Conservation (phyloP, 2,329 filamentous ascomycete species). For the Fusarium cyanostomum region DNA sequence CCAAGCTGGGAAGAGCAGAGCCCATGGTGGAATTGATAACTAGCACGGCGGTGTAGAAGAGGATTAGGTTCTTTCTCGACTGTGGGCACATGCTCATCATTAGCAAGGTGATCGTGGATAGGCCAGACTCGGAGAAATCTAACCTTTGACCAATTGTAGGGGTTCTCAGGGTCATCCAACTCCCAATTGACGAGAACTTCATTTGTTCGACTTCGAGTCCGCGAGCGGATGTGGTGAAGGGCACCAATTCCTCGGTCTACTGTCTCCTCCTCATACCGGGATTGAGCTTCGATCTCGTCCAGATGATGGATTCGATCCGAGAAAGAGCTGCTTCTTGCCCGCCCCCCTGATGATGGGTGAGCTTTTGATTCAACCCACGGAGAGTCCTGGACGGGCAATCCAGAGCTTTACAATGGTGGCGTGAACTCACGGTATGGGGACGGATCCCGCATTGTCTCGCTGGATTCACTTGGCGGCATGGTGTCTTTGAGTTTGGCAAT, state of each 20-base stretch:
- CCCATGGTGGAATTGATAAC: constrained; percentile 76
- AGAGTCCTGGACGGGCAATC: not conserved
- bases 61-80: constrained; percentile 63
- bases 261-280: constrained; percentile 54
- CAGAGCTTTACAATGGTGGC: not conserved
- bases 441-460: constrained; percentile 40
- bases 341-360: constrained; percentile 37
- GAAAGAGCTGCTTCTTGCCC: constrained; percentile 37
- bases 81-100: constrained; percentile 38
- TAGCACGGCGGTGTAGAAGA: constrained; percentile 64
- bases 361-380: constrained; percentile 1
- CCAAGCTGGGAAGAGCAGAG: constrained; percentile 71
- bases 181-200: constrained; percentile 57
- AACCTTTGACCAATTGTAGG: constrained; percentile 61
- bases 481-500: constrained; percentile 10
- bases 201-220: constrained; percentile 46
- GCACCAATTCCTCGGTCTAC: constrained; percentile 49
- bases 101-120: not conserved
- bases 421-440: constrained; percentile 42
- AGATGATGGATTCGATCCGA: constrained; percentile 40
- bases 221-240: constrained; percentile 48
- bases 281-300: constrained; percentile 53
- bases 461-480: constrained; percentile 42
- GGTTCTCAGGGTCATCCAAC: constrained; percentile 60
- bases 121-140: not conserved